A percentile compares a stretch with the other conserved stretches of the same genome.
phyloP scores from a whole-genome alignment of 2,329 filamentous ascomycete species.

The Fusarium citri region DNA sequence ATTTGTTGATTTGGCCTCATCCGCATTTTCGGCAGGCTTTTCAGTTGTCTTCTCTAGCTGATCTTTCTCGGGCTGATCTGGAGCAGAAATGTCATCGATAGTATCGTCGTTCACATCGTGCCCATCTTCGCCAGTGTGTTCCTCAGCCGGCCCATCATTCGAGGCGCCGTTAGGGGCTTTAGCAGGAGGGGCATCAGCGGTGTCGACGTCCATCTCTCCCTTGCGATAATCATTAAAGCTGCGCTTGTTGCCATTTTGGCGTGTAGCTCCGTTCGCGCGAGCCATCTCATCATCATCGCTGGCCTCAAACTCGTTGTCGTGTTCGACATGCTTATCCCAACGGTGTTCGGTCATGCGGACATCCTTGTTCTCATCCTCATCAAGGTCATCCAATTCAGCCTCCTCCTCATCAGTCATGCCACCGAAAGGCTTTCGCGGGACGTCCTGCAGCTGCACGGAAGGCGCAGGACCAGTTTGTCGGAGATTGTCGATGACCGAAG shows the following conservation, averaged over 20 bases:
- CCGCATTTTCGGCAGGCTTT: slow-evolving; percentile 23
- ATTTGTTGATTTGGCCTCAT: slow-evolving; percentile 42
- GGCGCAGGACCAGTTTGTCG: slow-evolving; percentile 87
- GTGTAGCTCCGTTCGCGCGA: slow-evolving; percentile 76
- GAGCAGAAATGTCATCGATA: slow-evolving; percentile 57
- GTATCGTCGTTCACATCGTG: slow-evolving; percentile 56
- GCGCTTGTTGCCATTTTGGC: slow-evolving; percentile 60
- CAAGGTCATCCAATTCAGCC: slow-evolving; percentile 73
- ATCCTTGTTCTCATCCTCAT: slow-evolving; percentile 89
- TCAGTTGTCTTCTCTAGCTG: slow-evolving; percentile 40
- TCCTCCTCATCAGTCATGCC: slow-evolving; percentile 76
- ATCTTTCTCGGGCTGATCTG: slow-evolving; percentile 46
- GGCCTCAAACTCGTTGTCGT: slow-evolving; percentile 85
- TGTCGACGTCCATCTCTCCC: slow-evolving; percentile 53
- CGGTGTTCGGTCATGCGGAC: slow-evolving; percentile 82
- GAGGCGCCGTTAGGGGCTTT: slow-evolving; percentile 50
- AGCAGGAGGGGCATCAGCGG: slow-evolving; percentile 53
- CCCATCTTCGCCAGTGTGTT: slow-evolving; percentile 47
- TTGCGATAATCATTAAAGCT: slow-evolving; percentile 66
- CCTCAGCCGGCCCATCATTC: slow-evolving; percentile 46
- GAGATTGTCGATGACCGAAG: slow-evolving; percentile 85
- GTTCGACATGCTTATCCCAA: slow-evolving; percentile 81
- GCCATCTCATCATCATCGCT: slow-evolving; percentile 90
- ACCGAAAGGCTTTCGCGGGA: slow-evolving; percentile 70
- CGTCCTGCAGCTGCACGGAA: slow-evolving; percentile 90